These are phyloP conservation scores for Chlamydomonas schloesseri DNA, from an alignment of 139 green algal genomes.

Conservation along the genomic window DNA sequence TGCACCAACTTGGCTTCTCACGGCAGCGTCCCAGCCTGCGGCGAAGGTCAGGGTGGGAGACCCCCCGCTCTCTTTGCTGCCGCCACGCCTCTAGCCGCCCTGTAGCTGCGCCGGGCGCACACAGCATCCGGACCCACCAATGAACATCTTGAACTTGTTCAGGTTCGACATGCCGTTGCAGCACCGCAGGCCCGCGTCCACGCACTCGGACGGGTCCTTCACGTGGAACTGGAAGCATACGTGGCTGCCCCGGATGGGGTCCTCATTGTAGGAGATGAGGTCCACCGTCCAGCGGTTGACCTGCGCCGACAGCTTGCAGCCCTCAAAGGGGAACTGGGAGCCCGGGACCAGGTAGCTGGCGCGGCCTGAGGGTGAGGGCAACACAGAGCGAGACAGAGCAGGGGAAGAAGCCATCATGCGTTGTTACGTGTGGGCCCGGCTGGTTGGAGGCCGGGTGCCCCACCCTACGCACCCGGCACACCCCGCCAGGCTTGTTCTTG, in stretches of 20 bases:
- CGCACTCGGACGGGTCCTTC: not conserved
- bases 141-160: conserved; percentile 47
- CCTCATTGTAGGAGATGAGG: conserved; percentile 17
- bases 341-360: conserved; percentile 25
- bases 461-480: too few relatives aligned
- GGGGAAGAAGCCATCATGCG: too few relatives aligned
- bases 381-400: too few relatives aligned
- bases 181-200: not conserved
- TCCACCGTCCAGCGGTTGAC: conserved; percentile 13
- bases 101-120: too few relatives aligned
- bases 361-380: not conserved
- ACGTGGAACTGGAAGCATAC: conserved; percentile 16
- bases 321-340: conserved; percentile 24
- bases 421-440: too few relatives aligned
- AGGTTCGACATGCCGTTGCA: conserved; percentile 3
- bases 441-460: too few relatives aligned
- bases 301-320: not conserved
- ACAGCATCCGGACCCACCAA: not conserved
- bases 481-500: too few relatives aligned
- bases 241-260: not conserved
- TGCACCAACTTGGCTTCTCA: too few relatives aligned
- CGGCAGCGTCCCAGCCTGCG: too few relatives aligned
- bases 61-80: too few relatives aligned
- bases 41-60: too few relatives aligned
- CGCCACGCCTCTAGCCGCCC: too few relatives aligned